Conservation (phyloP, 148 eudicot species). For the Beta vulgaris region DNA sequence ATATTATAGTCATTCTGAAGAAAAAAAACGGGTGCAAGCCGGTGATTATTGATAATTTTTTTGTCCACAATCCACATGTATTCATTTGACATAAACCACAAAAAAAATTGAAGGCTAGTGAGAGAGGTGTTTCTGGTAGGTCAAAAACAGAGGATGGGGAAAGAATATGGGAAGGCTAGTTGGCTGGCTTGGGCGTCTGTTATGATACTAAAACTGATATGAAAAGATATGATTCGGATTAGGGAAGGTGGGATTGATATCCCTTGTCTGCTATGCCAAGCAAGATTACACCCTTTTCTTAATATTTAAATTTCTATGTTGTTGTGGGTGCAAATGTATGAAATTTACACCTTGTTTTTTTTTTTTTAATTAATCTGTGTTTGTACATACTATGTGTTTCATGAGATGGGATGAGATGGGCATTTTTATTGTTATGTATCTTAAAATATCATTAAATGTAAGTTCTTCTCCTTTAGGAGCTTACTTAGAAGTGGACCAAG, state of each 20-base stretch:
- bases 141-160: conserved; percentile 7
- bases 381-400: no score
- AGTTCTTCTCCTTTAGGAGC: not conserved
- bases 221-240: conserved; percentile 37
- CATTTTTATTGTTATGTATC: not conserved
- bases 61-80: no score
- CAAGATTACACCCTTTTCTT: not conserved
- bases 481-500: not conserved
- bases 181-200: conserved; percentile 9
- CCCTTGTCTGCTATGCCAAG: conserved; percentile 32
- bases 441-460: not conserved
- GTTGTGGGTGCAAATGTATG: not conserved
- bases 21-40: no score
- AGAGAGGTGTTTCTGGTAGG: not conserved
- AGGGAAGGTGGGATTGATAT: conserved; percentile 27
- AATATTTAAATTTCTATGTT: not conserved
- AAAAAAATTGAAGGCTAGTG: not conserved
- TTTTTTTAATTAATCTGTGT: no score
- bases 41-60: no score
- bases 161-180: not conserved
- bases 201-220: conserved; percentile 27
- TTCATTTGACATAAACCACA: not conserved
- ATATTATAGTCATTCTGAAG: no score
- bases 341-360: not conserved
- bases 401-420: not conserved